Percentiles rank a stretch among this genome's conserved stretches.
Conservation (phyloP, 2,329 filamentous ascomycete species). For the Aspergillus latus region DNA sequence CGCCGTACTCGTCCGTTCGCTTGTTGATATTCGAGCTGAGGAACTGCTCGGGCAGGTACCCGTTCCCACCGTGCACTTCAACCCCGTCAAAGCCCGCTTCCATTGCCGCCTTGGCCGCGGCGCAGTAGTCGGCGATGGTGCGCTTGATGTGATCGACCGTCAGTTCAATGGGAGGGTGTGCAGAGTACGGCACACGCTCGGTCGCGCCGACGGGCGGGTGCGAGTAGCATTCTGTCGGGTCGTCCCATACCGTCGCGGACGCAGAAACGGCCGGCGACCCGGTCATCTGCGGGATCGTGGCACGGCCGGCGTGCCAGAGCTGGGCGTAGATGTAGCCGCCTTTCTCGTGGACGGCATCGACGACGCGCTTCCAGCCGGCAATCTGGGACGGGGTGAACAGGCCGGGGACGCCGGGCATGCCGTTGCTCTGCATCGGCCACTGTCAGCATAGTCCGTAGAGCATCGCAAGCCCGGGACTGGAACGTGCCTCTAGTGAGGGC, state of each 20-base stretch:
- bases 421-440: slow-evolving; percentile 32
- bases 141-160: slow-evolving; percentile 48
- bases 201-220: slow-evolving; percentile 40
- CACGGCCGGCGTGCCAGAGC: slow-evolving; percentile 49
- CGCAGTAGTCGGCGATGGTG: slow-evolving; percentile 47
- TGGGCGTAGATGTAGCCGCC: slow-evolving; percentile 50
- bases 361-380: slow-evolving; percentile 52
- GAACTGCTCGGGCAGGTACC: slow-evolving; percentile 56
- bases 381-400: slow-evolving; percentile 44
- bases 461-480: slow-evolving; percentile 6
- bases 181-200: slow-evolving; percentile 40
- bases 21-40: slow-evolving; percentile 52
- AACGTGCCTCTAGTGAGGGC: slow-evolving; percentile 42
- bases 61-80: slow-evolving; percentile 52
- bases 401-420: slow-evolving; percentile 39
- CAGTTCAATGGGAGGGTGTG: slow-evolving; percentile 47
- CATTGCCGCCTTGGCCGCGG: slow-evolving; percentile 52
- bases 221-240: slow-evolving; percentile 44
- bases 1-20: slow-evolving; percentile 53
- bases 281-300: slow-evolving; percentile 44
- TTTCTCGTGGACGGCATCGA: slow-evolving; percentile 52
- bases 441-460: background rate
- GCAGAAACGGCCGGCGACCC: slow-evolving; percentile 39
- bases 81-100: slow-evolving; percentile 57
- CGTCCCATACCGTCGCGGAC: slow-evolving; percentile 50